phyloP scores from a whole-genome alignment of 768 basidiomycete genomes.

The Panus rudis region DNA sequence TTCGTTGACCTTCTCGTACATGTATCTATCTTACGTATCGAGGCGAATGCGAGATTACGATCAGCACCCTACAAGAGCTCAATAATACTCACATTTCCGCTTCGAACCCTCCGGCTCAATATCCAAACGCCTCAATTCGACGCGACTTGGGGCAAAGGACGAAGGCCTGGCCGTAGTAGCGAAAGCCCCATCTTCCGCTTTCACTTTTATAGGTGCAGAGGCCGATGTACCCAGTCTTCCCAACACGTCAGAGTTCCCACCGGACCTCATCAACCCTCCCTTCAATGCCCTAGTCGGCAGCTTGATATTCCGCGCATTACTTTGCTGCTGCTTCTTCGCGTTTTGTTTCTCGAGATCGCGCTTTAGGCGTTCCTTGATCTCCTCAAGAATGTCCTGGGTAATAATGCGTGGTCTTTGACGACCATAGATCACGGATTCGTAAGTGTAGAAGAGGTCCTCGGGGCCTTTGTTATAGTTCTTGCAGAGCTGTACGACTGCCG shows the following conservation, averaged over 20 bases:
- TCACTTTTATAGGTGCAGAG: background rate
- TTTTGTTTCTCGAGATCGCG: background rate
- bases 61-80: background rate
- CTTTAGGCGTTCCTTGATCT: slow-evolving; percentile 20
- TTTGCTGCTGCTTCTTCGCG: background rate
- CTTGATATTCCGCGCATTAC: background rate
- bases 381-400: slow-evolving; percentile 39
- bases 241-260: background rate
- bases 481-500: slow-evolving; percentile 56
- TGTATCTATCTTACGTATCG: slow-evolving; percentile 75
- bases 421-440: slow-evolving; percentile 46
- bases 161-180: background rate
- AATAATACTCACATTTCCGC: slow-evolving; percentile 48
- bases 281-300: background rate
- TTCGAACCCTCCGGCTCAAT: slow-evolving; percentile 28
- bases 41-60: slow-evolving; percentile 1
- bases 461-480: slow-evolving; percentile 49
- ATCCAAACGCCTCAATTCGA: too few relatives aligned
- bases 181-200: background rate
- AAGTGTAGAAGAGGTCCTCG: slow-evolving; percentile 55
- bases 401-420: slow-evolving; percentile 35
- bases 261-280: background rate
- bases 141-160: too few relatives aligned
- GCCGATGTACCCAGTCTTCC: background rate
- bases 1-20: slow-evolving; percentile 88